Conservation (phyloP, 768 basidiomycete genomes). For the Leccinum sublutescens region DNA sequence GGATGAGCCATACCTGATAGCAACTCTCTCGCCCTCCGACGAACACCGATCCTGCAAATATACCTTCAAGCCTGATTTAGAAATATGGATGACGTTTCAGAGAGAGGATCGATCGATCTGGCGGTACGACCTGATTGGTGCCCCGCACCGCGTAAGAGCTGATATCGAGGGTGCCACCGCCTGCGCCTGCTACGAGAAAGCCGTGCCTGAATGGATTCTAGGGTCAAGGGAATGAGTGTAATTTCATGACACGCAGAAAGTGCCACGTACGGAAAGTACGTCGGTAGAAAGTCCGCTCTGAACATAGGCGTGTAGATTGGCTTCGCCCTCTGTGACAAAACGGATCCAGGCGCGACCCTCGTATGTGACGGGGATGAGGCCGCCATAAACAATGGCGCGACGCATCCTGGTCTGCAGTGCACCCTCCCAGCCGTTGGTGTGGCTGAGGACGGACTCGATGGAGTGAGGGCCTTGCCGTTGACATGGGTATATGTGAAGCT, state of each 20-base stretch:
- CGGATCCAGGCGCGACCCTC: constrained; percentile 70
- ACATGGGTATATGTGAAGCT: constrained; percentile 80
- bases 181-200: constrained; percentile 78
- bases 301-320: constrained; percentile 79
- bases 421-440: constrained; percentile 83
- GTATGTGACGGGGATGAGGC: constrained; percentile 75
- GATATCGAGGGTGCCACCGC: constrained; percentile 76
- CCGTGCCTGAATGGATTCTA: constrained; percentile 75
- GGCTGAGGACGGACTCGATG: constrained; percentile 73
- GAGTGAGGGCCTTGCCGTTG: constrained; percentile 59
- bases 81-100: neutral
- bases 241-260: neutral
- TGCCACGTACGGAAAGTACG: constrained; percentile 60
- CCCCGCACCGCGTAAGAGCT: constrained; percentile 76
- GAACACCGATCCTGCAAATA: constrained; percentile 82
- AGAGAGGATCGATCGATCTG: constrained; percentile 58
- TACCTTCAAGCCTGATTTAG: constrained; percentile 42
- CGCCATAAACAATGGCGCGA: constrained; percentile 38
- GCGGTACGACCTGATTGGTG: constrained; percentile 72
- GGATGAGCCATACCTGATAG: constrained; percentile 51
- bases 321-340: constrained; percentile 83
- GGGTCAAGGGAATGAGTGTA: constrained; percentile 7
- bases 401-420: constrained; percentile 56
- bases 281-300: constrained; percentile 77
- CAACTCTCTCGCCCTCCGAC: constrained; percentile 73